Conservation (phyloP, 2,329 filamentous ascomycete genomes). For the Colletotrichum sansevieriae region DNA sequence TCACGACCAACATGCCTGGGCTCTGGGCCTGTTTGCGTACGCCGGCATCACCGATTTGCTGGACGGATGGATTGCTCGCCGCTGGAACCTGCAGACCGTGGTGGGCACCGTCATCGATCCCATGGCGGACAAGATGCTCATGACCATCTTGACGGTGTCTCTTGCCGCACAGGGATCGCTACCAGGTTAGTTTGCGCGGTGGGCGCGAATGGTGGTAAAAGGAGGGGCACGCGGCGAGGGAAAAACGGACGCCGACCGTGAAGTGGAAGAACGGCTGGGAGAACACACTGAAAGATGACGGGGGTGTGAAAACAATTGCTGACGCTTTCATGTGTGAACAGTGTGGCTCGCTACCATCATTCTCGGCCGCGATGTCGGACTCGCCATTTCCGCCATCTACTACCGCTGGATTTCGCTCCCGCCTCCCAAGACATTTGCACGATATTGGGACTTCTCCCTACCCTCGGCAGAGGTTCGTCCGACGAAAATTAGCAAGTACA, state of each 20-base stretch:
- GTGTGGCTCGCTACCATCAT: constrained; percentile 93
- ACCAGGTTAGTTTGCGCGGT: constrained; percentile 70
- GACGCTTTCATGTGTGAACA: constrained; percentile 49
- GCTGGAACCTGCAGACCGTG: constrained; percentile 90
- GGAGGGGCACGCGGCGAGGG: no score
- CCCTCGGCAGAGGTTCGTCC: constrained; percentile 88
- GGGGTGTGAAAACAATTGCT: background rate
- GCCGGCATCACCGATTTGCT: constrained; percentile 92
- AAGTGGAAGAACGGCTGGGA: background rate
- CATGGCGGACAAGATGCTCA: constrained; percentile 95
- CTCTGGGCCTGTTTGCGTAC: constrained; percentile 89
- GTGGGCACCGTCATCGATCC: constrained; percentile 96
- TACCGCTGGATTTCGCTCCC: constrained; percentile 96
- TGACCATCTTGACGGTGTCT: constrained; percentile 92
- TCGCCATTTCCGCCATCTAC: constrained; percentile 90
- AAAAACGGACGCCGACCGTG: background rate
- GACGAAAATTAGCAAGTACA: constrained; percentile 89
- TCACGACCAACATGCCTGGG: constrained; percentile 82
- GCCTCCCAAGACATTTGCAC: constrained; percentile 88
- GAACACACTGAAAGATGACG: background rate
- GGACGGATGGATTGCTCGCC: constrained; percentile 93
- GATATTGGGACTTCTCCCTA: constrained; percentile 98
- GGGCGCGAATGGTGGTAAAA: background rate
- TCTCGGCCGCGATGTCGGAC: constrained; percentile 85
- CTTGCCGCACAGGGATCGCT: constrained; percentile 86